These are phyloP conservation scores for Fusarium tjaetaba DNA, from an alignment of 2,329 filamentous ascomycete genomes.

Conservation along the genomic window DNA sequence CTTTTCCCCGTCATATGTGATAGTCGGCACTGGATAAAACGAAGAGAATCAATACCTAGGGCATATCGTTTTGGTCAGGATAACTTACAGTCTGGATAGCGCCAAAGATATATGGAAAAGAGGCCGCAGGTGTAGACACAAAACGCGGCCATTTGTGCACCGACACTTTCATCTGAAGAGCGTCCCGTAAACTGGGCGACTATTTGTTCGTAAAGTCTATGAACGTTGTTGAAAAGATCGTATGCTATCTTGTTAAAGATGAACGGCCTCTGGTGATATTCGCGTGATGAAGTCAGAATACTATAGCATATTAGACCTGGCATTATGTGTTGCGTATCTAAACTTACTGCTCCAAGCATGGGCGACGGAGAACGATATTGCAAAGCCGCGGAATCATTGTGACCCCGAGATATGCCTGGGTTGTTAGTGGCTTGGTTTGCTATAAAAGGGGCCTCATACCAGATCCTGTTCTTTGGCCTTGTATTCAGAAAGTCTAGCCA, in stretches of 20 bases:
- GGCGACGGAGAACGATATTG: conserved; percentile 65
- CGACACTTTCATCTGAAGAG: conserved; percentile 58
- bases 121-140: conserved; percentile 66
- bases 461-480: conserved; percentile 61
- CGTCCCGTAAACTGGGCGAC: conserved; percentile 60
- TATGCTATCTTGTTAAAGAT: conserved; percentile 57
- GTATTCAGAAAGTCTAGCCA: conserved; percentile 54
- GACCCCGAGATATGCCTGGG: conserved; percentile 63
- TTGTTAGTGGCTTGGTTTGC: conserved; percentile 7
- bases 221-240: conserved; percentile 61
- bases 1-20: conserved; percentile 53
- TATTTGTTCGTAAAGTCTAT: conserved; percentile 59
- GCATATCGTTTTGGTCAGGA: not conserved
- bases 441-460: conserved; percentile 46
- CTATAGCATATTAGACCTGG: conserved; percentile 43
- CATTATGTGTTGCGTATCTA: not conserved
- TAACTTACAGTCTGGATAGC: conserved; percentile 59
- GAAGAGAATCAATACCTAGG: conserved; percentile 15
- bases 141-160: conserved; percentile 65
- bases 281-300: conserved; percentile 55
- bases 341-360: conserved; percentile 62
- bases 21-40: conserved; percentile 56
- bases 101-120: conserved; percentile 62
- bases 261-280: conserved; percentile 49
- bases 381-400: conserved; percentile 66